Evolutionary conservation across 495 filamentous ascomycete genomes (phyloP), one percentile per base, ranked within the genome.

Genomic region (Penicillium desertorum): DNA sequence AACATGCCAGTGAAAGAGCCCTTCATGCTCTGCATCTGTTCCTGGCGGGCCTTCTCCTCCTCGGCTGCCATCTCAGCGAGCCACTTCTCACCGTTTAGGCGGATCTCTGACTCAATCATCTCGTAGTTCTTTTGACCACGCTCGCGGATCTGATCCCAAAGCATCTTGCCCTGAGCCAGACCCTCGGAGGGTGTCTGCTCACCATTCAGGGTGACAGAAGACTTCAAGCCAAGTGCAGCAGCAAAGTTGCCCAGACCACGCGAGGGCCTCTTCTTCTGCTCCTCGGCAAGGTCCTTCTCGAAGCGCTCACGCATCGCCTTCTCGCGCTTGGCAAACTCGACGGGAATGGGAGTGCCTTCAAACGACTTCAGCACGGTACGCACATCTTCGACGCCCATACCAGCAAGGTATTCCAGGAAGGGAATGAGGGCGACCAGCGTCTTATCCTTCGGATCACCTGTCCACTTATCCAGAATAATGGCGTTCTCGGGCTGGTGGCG

Each of bases 381-480:
- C 19, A 92, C 88, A 62, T 98, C 95, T 25, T 82, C 77, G 59
- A 88, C 87, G 51, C 88, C 86, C 90, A 98, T 96, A n/a, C 90
- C 89, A 50, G 90, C 89, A 57, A 98, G 83, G 72, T 95, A 96
- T 76, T 98, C 94, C 29, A 98, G 84, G 83, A 98, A 95, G 9
- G 95, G 93, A 43, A 98, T 93, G 41, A 96, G 75, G 6, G 86
- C 81, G 34, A 98, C 89, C 12, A 98, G 85, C 25, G 88, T 89
- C 62, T 84, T 87, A 71, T 98, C 92, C 57, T 86, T 83, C 34
- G 85, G 74, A 51, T 92, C 81, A 43, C 94, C 95, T 47, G 81
- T 87, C 94, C 95, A 98, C 62, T 89, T 89, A 27, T 88, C 84
- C 43, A 98, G 79, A 48, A 97, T 81, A 64, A 98, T 89, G 60